Base-by-base conservation (phyloP, 192 early-diverging fungal species). In the Coemansia aciculifera region DNA sequence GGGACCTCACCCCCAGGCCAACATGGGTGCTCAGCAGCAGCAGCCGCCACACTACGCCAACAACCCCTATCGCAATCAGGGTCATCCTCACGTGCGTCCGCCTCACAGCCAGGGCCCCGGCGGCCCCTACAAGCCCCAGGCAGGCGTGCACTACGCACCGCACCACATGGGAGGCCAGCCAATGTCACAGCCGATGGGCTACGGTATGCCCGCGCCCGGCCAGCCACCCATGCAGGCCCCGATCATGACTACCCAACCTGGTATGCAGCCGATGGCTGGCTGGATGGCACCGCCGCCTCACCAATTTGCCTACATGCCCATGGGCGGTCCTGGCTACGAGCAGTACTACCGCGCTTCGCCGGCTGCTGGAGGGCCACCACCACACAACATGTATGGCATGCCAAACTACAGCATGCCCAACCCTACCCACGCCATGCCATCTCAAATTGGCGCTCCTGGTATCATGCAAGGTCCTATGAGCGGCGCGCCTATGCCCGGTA, bases 121-220 rank as follows among this genome's bases (percentile, higher is more conserved):
- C 56, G 67, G 65, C 11, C 59, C 65, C 4, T 83, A 78, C 76
- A 77, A 83, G 64, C 75, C 64, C 6, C 80, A 78, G 80, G 15
- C 67, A 11, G 72, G 68, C n/a, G 57, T 73, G 0, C 80, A 74
- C 72, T 78, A 83, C 64, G 60, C 72, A 12, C 65, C 60, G 44
- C 80, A 78, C 61, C 68, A 77, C 48, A 83, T 83, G 76, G 67
- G 69, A 39, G 34, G 67, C 37, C 80, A 78, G 63, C 76, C 80
- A n/a, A 77, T 78, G 80, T 71, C 46, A 44, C 80, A 78, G 66
- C 76, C 80, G 31, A 77, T 78, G 80, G 79, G 57, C 11, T 83
- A 74, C 34, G 73, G 68, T 8, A 78, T 83, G 71, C 69, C 74
- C 0, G 59, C 43, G 1, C 75, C 80, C 2, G 75, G 71, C 48